A percentile compares a stretch with the other conserved stretches of the same genome.
Evolutionary conservation across 1,284 basidiomycete genomes (phyloP).

Genomic region (Cystobasidium slooffiae): DNA sequence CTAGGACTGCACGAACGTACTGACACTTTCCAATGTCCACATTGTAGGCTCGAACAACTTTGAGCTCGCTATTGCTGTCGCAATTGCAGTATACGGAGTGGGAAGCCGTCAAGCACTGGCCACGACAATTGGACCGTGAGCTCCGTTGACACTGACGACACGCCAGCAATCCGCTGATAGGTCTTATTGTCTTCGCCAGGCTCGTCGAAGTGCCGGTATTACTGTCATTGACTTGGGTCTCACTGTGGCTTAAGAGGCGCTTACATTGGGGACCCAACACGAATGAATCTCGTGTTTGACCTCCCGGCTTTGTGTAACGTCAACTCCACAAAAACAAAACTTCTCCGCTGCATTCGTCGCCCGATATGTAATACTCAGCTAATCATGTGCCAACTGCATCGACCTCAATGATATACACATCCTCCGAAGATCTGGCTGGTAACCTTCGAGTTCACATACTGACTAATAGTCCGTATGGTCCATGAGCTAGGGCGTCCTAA

Average conservation of each 20-base stretch:
- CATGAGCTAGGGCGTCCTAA: constrained; percentile 17
- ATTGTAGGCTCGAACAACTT: constrained; percentile 45
- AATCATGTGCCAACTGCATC: constrained; percentile 14
- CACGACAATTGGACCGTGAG: constrained; percentile 75
- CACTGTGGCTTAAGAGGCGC: constrained; percentile 60
- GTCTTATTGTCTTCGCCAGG: constrained; percentile 46
- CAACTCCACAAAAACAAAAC: constrained; percentile 17
- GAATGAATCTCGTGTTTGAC: constrained; percentile 17
- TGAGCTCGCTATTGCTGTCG: constrained; percentile 81
- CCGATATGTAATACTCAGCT: constrained; percentile 13
- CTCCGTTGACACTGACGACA: constrained; percentile 31
- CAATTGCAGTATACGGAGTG: constrained; percentile 76
- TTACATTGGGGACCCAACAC: constrained; percentile 12
- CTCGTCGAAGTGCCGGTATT: constrained; percentile 67
- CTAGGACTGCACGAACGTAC: neutral
- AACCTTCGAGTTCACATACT: constrained; percentile 15
- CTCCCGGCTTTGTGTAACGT: constrained; percentile 17
- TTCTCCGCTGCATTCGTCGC: constrained; percentile 1
- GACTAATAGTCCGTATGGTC: constrained; percentile 7
- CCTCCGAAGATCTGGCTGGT: constrained; percentile 16
- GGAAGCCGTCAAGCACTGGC: constrained; percentile 74
- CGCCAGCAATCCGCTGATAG: constrained; percentile 48
- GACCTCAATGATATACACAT: constrained; percentile 12
- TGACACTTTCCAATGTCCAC: neutral
- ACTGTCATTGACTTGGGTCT: constrained; percentile 71